phyloP scores from a whole-genome alignment of 1,139 yeast species.

The Hansenula anomala region DNA sequence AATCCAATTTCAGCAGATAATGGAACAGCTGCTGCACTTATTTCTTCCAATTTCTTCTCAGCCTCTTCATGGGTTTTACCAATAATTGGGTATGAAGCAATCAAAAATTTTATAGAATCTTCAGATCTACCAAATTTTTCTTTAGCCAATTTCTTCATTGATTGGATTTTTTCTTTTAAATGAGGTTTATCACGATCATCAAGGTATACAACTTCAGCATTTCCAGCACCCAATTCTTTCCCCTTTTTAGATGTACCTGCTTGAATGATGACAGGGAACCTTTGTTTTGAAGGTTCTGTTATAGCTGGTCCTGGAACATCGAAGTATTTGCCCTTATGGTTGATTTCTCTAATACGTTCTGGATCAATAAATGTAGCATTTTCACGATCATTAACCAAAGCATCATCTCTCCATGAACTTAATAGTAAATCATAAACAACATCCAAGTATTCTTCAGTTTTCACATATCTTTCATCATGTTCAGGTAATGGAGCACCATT shows the following conservation, averaged over 20 bases:
- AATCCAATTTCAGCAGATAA: not conserved
- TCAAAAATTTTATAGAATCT: constrained; percentile 20
- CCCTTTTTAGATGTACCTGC: constrained; percentile 41
- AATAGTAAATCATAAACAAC: constrained; percentile 32
- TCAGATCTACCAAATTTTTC: constrained; percentile 5
- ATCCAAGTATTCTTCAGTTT: constrained; percentile 5
- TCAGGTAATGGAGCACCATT: not conserved
- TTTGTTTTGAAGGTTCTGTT: constrained; percentile 35
- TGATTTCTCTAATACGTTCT: constrained; percentile 24
- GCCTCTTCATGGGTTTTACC: constrained; percentile 28
- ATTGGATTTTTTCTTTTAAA: not conserved
- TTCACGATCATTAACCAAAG: constrained; percentile 23
- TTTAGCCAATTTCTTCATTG: constrained; percentile 11
- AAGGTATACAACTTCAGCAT: constrained; percentile 36
- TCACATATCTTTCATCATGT: not conserved
- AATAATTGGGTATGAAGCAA: constrained; percentile 18
- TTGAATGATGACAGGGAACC: constrained; percentile 37
- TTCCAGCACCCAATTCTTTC: constrained; percentile 36
- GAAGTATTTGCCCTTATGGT: constrained; percentile 28
- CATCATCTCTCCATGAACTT: constrained; percentile 38
- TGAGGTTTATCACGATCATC: not conserved
- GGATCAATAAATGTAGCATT: constrained; percentile 30
- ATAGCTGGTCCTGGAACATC: constrained; percentile 22
- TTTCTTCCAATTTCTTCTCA: constrained; percentile 10
- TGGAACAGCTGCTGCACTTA: not conserved